Base-by-base conservation (phyloP, 169 alveolate genomes). In the Theileria equi region DNA sequence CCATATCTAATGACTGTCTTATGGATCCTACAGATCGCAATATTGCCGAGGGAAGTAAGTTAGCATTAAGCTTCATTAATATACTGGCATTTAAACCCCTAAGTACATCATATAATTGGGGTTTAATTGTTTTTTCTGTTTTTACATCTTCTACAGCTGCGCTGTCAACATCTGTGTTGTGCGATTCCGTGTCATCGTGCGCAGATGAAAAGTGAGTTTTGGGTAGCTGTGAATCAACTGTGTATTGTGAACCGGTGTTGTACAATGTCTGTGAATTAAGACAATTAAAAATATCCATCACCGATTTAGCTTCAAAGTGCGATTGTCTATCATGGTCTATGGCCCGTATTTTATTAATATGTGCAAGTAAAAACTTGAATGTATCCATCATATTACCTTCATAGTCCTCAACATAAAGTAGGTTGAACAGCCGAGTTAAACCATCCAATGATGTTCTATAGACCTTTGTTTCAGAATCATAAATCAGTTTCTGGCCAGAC, bases 351-450 rank as follows among this genome's bases (percentile, higher is more conserved):
- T 13, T 38, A 38, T 38, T 38, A 13, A 38, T 38, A 38, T 38
- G 45, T 13, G 13, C n/a, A 13, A 38, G 13, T 13, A 38, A 38
- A 38, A 38, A 38, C 19, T 13, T 13, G n/a, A 38, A 38, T 13
- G 19, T 13, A 38, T 38, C 45, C 19, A 38, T 38, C 45, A 38
- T 38, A 38, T 38, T 38, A 38, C 45, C 45, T 38, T 38, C 45
- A 38, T 38, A 38, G n/a, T 38, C 45, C 13, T 38, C 45, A 38
- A 38, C 45, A 38, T 74, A 59, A 47, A 74, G 29, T 23, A 66
- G 57, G 58, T 74, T 74, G 11, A 74, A 44, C 28, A 74, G 47
- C 61, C 84, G 36, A n/a, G 73, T 66, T 13, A 74, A 50, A 5
- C 78, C 80, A 28, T 60, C 53, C 36, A 66, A 40, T 5, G 80